Evolutionary conservation across 306 rosid genomes (phyloP).

Genomic region (Carpinus viminea): DNA sequence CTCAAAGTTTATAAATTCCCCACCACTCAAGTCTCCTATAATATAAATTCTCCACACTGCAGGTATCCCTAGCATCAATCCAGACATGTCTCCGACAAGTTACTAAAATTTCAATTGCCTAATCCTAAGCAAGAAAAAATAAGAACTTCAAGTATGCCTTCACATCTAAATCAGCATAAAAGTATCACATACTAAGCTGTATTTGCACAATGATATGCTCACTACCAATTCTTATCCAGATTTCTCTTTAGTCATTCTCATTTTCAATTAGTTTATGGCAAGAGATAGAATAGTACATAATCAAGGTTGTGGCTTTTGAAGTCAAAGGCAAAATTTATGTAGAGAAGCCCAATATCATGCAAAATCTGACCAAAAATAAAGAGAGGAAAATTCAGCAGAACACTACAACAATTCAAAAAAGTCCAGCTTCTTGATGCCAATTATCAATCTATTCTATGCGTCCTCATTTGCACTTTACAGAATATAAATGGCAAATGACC

Average conservation of each 20-base stretch:
- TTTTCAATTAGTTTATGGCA: background rate
- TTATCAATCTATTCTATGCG: background rate
- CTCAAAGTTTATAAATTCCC: background rate
- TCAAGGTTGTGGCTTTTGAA: background rate
- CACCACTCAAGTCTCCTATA: background rate
- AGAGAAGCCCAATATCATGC: slow-evolving; percentile 1
- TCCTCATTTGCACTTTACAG: slow-evolving; percentile 8
- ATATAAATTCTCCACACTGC: background rate
- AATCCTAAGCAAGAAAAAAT: background rate
- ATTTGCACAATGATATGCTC: background rate
- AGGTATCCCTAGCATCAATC: background rate
- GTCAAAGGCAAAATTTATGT: background rate
- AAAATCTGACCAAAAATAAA: background rate
- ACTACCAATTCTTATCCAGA: background rate
- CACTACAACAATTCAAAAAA: slow-evolving; percentile 5
- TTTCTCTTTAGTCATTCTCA: background rate
- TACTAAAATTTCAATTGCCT: background rate
- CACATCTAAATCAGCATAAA: background rate
- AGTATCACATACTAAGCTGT: background rate
- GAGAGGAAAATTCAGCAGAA: background rate
- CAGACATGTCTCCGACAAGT: background rate
- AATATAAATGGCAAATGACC: slow-evolving; percentile 28
- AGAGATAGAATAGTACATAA: background rate
- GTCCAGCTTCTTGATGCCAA: slow-evolving; percentile 22
- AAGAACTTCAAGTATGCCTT: background rate